Evolutionary conservation across 2,329 filamentous ascomycete species (phyloP).

Genomic region (Scopulariopsis brevicaulis): DNA sequence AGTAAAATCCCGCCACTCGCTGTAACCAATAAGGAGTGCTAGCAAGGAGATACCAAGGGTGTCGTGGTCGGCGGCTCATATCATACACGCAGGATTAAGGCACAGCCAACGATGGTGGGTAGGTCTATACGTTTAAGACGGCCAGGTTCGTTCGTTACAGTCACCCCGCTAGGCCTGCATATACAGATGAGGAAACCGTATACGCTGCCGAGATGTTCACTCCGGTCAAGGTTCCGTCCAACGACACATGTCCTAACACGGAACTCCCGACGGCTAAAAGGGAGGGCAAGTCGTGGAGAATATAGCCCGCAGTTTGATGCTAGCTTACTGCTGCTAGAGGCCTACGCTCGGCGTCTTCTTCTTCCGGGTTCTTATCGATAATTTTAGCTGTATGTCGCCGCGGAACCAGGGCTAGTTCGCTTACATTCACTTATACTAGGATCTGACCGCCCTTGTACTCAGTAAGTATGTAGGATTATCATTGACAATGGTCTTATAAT

Average conservation of each 20-base stretch:
- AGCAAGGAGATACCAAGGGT: no score
- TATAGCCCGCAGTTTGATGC: constrained; percentile 31
- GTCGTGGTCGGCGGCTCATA: no score
- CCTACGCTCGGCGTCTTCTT: constrained; percentile 38
- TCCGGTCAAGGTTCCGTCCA: constrained; percentile 46
- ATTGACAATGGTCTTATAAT: no score
- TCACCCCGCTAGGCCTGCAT: no score
- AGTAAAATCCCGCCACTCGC: no score
- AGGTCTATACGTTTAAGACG: no score
- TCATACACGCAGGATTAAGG: no score
- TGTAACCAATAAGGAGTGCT: no score
- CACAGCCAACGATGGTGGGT: no score
- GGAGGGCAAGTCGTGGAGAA: constrained; percentile 29
- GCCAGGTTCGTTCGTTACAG: no score
- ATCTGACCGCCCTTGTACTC: constrained; percentile 41
- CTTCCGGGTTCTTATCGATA: constrained; percentile 32
- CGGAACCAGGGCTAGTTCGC: constrained; percentile 50
- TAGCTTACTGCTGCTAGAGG: constrained; percentile 44
- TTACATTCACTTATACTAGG: constrained; percentile 44
- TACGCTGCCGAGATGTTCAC: constrained; percentile 37
- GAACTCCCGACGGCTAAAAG: constrained; percentile 31
- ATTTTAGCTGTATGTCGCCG: constrained; percentile 35
- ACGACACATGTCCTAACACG: constrained; percentile 40
- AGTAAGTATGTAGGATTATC: no score
- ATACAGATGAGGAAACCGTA: no score